Evolutionary conservation across 129 eudicot genomes (phyloP), one percentile per base, ranked within the genome.

Genomic region (Kitagawia praeruptora): DNA sequence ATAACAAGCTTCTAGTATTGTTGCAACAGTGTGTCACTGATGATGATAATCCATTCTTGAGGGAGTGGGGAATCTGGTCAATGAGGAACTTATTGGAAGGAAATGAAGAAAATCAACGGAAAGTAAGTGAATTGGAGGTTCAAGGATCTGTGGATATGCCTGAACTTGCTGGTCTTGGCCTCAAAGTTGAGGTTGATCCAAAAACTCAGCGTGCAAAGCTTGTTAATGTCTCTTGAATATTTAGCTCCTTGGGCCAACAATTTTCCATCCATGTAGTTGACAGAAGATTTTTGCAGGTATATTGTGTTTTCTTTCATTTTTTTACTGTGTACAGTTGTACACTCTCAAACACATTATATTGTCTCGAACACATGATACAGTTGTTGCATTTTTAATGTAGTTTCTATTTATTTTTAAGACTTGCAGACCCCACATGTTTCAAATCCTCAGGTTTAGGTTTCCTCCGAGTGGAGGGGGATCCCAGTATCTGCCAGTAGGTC

Each of bases 1-100:
- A 81, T 53, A 83, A 88, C 15, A 96, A 93, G 79, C 83, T 94
- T 48, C 81, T 94, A 78, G 82, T 92, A 37, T 79, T 94, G 88
- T 79, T 94, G 77, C 98, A 94, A 44, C 96, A 88, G 23, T 89
- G 93, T 80, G 96, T 90, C 58, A 81, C 80, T 28, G 98, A 94
- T 78, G 98, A 92, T 78, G 98, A 91, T 54, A 94, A 87, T 77
- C 91, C 92, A 15, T 94, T 89, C 82, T 84, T 88, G 89, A 88
- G 96, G 75, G 98, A 93, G 80, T 91, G 97, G 97, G 97, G 92
- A 31, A 81, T 94, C 49, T 94, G 92, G 92, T 76, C 87, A 5
- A 84, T 88, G 83, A 80, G 93, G 64, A 94, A 90, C 82, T 21
- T 91, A 27, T 75, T 93, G 75, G 93, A 93, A 85, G 96, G 96